phyloP scores from a whole-genome alignment of 257 asterid genomes.

The Solanum phureja region DNA sequence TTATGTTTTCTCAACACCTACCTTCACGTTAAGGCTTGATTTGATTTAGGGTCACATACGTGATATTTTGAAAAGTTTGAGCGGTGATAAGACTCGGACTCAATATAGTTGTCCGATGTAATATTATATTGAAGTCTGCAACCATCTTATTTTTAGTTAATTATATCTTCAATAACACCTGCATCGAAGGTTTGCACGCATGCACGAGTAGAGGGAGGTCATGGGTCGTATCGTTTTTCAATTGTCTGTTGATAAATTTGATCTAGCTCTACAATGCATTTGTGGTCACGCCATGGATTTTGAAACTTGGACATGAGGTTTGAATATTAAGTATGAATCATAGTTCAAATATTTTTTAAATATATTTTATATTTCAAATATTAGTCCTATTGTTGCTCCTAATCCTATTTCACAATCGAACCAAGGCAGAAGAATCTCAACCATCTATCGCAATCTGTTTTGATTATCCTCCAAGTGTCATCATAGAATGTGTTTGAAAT shows the following conservation, averaged over 20 bases:
- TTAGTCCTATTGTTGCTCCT: no score
- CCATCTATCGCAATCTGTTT: background rate
- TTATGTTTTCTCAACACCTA: background rate
- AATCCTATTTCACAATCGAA: no score
- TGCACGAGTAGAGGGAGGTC: background rate
- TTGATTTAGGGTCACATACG: background rate
- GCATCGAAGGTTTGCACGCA: background rate
- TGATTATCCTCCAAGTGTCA: background rate
- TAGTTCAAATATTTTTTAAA: no score
- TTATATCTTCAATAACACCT: background rate
- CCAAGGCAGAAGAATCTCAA: background rate
- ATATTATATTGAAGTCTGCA: background rate
- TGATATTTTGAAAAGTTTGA: background rate
- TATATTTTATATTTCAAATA: no score
- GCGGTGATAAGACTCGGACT: background rate
- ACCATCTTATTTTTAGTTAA: background rate
- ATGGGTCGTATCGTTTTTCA: background rate
- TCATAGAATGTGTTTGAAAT: background rate
- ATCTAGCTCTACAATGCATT: background rate
- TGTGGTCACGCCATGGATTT: no score
- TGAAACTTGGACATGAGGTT: background rate
- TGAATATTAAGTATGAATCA: background rate
- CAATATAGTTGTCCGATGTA: background rate
- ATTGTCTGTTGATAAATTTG: background rate
- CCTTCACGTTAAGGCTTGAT: background rate